Evolutionary conservation across 73 alveolate genomes (phyloP), one percentile per base, ranked within the genome.

Genomic region (Breviolum minutum): DNA sequence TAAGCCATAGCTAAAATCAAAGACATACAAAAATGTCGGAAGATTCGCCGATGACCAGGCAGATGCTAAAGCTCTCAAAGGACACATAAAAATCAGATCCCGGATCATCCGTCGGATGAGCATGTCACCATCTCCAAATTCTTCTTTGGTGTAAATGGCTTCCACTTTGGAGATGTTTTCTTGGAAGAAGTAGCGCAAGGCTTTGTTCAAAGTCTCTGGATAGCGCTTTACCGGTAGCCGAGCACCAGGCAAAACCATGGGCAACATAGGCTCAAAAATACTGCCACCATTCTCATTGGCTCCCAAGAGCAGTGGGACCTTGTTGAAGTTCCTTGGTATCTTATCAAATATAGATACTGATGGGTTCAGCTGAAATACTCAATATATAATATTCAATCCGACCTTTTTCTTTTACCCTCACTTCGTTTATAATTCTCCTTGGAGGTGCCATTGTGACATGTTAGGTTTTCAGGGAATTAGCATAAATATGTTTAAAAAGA

Each of bases 271-370:
- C 80, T 90, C 96, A 62, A 90, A 90, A 48, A 90, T 90, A 87
- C 86, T 66, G 40, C 96, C 96, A 17, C 96, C 96, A 64, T 90
- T 90, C 96, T 90, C 96, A 29, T 90, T 90, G 87, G 96, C 60
- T 17, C 96, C 96, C 87, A 90, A n/a, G 63, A 90, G 87, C 76
- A 90, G 63, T 16, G 96, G 96, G 30, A 90, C 96, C 76, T 32
- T 60, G 87, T 90, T 90, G 86, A 71, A 71, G 62, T n/a, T 48
- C 85, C 85, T 76, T 20, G 26, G 85, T 2, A 30, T 8, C 19
- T 8, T 30, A 71, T 71, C 54, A 40, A 3, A 3, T 40, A 40
- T 40, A 40, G 54, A 40, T 40, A 40, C 54, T 40, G 54, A 40
- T 3, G 3, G 54, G 54, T 40, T 40, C 54, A 40, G 3, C 3